phyloP scores from a whole-genome alignment of 345 rosid genomes.

The Erucastrum elatum region DNA sequence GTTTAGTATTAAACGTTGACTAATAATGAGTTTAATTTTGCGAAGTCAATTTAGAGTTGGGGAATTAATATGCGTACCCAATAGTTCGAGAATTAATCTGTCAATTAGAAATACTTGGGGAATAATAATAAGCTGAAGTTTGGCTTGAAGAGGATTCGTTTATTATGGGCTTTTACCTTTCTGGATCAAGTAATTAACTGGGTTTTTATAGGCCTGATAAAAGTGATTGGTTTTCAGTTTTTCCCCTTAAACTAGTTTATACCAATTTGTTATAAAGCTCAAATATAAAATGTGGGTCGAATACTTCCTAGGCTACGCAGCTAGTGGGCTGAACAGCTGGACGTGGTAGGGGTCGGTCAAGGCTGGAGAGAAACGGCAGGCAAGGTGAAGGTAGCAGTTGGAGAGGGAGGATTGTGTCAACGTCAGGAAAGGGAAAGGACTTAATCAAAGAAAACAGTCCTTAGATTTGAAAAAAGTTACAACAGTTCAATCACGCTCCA shows the following conservation, averaged over 20 bases:
- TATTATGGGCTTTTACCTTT: background rate
- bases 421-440: conserved; percentile 9
- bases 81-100: background rate
- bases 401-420: background rate
- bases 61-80: background rate
- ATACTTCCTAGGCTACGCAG: background rate
- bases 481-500: conserved; percentile 38
- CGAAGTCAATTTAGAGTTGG: background rate
- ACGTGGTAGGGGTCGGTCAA: background rate
- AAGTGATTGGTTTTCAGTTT: background rate
- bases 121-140: background rate
- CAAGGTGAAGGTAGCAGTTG: background rate
- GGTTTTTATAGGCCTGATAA: background rate
- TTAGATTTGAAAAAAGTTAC: conserved; percentile 23
- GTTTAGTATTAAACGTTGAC: background rate
- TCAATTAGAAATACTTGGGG: background rate
- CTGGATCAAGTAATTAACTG: background rate
- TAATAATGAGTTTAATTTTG: background rate
- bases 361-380: conserved; percentile 26
- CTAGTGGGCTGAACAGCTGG: background rate
- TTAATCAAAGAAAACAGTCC: conserved; percentile 18
- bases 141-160: background rate
- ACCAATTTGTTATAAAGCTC: background rate
- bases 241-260: background rate
- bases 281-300: background rate